Base-by-base conservation (phyloP, 257 asterid species). In the Striga asiatica region DNA sequence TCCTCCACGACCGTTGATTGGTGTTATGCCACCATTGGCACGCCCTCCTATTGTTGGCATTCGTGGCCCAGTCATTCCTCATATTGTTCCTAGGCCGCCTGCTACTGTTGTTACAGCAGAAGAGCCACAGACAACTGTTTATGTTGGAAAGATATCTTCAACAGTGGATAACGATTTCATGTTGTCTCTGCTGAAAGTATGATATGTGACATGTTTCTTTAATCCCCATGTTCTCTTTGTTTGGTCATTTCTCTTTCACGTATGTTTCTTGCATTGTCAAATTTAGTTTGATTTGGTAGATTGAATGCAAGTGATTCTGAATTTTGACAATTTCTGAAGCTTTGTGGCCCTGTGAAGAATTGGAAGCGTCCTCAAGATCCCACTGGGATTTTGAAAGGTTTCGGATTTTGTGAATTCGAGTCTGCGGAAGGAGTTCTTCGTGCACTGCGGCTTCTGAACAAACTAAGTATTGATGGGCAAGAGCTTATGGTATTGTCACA, bases 321-420 rank as follows among this genome's bases (percentile, higher is more conserved):
- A n/a, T 66, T 24, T 61, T 45, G 11, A 60, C 28, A 27, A 22
- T 64, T 69, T 77, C 54, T 74, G 70, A 70, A 92, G 99, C 95
- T 88, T 20, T 92, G 99, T 62, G 97, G 99, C 56, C 94, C 93
- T 23, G 94, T 92, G 37, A 88, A 83, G 85, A 88, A 75, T 81
- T 92, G 99, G 99, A 92, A 84, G 52, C 97, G 97, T 39, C 84
- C 94, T 69, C 97, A 92, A 71, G 92, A 79, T 72, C 94, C 99
- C 9, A 70, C 97, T 56, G 99, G 99, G 68, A 70, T 86, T 65
- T 65, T 88, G 32, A 88, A 71, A 66, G 93, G 95, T 31, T 92
- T 88, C 66, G 99, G 99, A 34, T 82, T 92, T 72, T 92, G 97
- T 68, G 99, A 88, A 73, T 92, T 92, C 69, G 99, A 92, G 67